Conservation (phyloP, 352 stramenopile genomes). For the Phytophthora kernoviae region DNA sequence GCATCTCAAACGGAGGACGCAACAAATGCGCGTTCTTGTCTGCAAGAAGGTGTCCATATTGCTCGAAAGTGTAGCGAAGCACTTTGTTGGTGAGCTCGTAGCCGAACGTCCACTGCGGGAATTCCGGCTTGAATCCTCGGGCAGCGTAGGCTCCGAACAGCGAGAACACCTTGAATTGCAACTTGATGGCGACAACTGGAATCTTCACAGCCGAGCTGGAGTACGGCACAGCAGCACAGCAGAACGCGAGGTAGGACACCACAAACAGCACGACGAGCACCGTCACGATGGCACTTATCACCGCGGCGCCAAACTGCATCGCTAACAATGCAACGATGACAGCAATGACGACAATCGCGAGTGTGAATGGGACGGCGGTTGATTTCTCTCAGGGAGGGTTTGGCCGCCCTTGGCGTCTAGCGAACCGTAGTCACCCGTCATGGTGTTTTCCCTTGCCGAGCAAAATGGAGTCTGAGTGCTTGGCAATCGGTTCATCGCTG, state of each 20-base stretch:
- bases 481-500: neutral
- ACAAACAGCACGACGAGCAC: neutral
- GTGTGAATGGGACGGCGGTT: neutral
- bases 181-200: conserved; percentile 15
- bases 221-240: conserved; percentile 2
- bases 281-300: neutral
- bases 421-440: conserved; percentile 2
- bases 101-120: conserved; percentile 18
- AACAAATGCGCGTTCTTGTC: conserved; percentile 13
- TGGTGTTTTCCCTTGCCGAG: neutral
- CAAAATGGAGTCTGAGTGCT: neutral
- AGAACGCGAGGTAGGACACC: conserved; percentile 3
- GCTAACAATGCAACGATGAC: neutral
- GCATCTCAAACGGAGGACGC: conserved; percentile 2
- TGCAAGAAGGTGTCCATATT: conserved; percentile 8
- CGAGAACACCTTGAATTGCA: conserved; percentile 8
- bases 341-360: neutral
- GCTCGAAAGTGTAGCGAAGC: conserved; percentile 7
- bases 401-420: neutral
- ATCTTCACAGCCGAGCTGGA: conserved; percentile 1
- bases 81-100: conserved; percentile 12
- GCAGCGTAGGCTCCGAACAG: conserved; percentile 6
- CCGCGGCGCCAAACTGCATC: neutral
- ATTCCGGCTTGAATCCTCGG: conserved; percentile 19
- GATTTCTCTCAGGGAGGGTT: neutral